These are phyloP conservation scores for Melastoma candidum DNA, from an alignment of 441 rosid species.

Conservation along the genomic window DNA sequence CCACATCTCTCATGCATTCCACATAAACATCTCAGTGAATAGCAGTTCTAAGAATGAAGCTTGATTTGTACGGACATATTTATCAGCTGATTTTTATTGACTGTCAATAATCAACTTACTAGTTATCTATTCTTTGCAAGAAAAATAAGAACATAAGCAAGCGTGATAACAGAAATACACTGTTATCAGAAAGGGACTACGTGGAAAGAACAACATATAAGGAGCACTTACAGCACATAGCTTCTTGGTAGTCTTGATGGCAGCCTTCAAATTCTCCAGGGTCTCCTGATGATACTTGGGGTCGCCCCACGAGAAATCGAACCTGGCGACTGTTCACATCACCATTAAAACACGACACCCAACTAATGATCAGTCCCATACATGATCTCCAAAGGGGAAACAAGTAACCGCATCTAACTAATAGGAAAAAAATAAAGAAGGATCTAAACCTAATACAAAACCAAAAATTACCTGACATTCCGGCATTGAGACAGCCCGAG, in stretches of 20 bases:
- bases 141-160: too few relatives aligned
- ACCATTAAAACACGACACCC: not conserved
- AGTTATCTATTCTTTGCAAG: too few relatives aligned
- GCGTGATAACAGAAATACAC: too few relatives aligned
- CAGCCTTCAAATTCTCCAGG: conserved; percentile 66
- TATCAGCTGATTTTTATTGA: too few relatives aligned
- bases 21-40: too few relatives aligned
- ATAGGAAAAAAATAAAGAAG: not conserved
- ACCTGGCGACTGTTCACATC: conserved; percentile 57
- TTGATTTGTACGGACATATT: too few relatives aligned
- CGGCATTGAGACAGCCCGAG: conserved; percentile 82
- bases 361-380: conserved; percentile 1
- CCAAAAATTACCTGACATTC: conserved; percentile 69
- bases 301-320: conserved; percentile 87
- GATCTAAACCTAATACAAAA: conserved; percentile 1
- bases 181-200: too few relatives aligned
- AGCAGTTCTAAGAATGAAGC: too few relatives aligned
- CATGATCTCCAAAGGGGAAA: not conserved
- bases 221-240: conserved; percentile 72
- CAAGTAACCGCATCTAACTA: not conserved
- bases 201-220: conserved; percentile 4
- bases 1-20: too few relatives aligned
- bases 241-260: conserved; percentile 82
- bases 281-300: conserved; percentile 81
- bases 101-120: too few relatives aligned